Percentiles rank a stretch among this genome's conserved stretches.
Conservation (phyloP, 805 yeast species). For the Wickerhamiella azymoides region DNA sequence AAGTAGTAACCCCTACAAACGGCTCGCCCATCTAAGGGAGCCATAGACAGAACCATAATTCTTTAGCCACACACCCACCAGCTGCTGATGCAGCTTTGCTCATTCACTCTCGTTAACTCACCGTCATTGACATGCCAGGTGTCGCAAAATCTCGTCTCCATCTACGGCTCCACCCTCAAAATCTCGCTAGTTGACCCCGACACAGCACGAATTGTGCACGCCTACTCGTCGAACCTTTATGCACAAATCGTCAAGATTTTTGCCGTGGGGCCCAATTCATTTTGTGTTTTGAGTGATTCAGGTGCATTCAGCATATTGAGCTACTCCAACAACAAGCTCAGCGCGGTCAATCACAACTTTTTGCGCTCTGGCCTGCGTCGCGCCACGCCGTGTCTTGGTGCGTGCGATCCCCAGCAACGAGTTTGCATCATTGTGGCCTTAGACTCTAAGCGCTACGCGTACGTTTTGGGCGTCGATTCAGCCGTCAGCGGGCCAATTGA, state of each 20-base stretch:
- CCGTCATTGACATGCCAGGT: not conserved
- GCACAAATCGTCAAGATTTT: constrained; percentile 41
- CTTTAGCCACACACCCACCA: constrained; percentile 38
- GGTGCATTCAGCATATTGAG: not conserved
- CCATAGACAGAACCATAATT: no score
- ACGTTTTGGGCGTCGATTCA: constrained; percentile 38
- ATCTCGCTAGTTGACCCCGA: constrained; percentile 39
- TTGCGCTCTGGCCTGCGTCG: constrained; percentile 50
- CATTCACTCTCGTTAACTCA: not conserved
- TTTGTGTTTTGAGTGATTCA: constrained; percentile 1
- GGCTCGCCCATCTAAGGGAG: no score
- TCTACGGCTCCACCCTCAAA: constrained; percentile 41
- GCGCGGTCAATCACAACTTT: not conserved
- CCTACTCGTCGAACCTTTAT: constrained; percentile 37
- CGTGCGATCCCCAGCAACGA: constrained; percentile 57
- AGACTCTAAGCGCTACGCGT: constrained; percentile 62
- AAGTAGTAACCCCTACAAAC: no score
- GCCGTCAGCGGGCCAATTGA: constrained; percentile 62
- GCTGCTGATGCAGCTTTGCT: not conserved
- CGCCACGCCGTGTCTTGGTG: constrained; percentile 56
- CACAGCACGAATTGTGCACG: constrained; percentile 39
- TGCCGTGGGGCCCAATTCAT: not conserved
- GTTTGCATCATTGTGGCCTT: constrained; percentile 58
- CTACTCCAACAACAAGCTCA: not conserved
- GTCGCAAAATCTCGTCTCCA: constrained; percentile 48